These are phyloP conservation scores for Alternaria sp. DNA, from an alignment of 2,329 filamentous ascomycete species.

Conservation along the genomic window DNA sequence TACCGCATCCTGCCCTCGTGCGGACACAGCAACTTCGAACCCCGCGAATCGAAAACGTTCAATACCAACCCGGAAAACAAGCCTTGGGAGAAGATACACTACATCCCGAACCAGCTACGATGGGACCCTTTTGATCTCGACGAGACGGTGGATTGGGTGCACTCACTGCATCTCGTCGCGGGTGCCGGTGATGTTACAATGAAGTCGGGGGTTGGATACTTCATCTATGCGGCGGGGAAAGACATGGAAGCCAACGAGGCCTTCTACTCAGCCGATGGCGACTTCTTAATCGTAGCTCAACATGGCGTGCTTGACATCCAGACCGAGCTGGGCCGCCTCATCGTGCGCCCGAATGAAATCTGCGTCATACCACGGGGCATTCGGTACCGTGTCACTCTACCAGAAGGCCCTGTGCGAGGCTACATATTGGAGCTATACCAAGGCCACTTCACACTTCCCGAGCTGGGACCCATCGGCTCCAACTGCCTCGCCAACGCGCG, in stretches of 20 bases:
- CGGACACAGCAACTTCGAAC: slow-evolving; percentile 64
- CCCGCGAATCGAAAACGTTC: slow-evolving; percentile 59
- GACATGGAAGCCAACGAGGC: slow-evolving; percentile 78
- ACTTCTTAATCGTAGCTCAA: slow-evolving; percentile 71
- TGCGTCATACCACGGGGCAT: slow-evolving; percentile 72
- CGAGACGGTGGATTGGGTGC: slow-evolving; percentile 72
- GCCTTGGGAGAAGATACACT: slow-evolving; percentile 67
- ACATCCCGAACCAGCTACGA: slow-evolving; percentile 81
- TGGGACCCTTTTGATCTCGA: slow-evolving; percentile 83
- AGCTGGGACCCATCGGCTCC: slow-evolving; percentile 71
- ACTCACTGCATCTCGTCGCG: slow-evolving; percentile 74
- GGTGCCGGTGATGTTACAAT: slow-evolving; percentile 80
- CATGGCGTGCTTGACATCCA: slow-evolving; percentile 72
- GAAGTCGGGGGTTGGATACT: slow-evolving; percentile 81
- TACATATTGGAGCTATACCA: slow-evolving; percentile 74
- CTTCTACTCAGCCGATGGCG: slow-evolving; percentile 82
- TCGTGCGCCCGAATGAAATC: slow-evolving; percentile 73
- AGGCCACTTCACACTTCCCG: slow-evolving; percentile 70
- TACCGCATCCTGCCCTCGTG: slow-evolving; percentile 67
- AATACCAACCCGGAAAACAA: slow-evolving; percentile 61
- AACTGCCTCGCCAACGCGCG: slow-evolving; percentile 71
- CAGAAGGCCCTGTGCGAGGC: slow-evolving; percentile 68
- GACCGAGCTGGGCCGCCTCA: slow-evolving; percentile 70
- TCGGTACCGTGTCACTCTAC: slow-evolving; percentile 67
- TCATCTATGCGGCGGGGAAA: slow-evolving; percentile 79